Conservation (phyloP, 768 basidiomycete species). For the Lactarius akahatsu region DNA sequence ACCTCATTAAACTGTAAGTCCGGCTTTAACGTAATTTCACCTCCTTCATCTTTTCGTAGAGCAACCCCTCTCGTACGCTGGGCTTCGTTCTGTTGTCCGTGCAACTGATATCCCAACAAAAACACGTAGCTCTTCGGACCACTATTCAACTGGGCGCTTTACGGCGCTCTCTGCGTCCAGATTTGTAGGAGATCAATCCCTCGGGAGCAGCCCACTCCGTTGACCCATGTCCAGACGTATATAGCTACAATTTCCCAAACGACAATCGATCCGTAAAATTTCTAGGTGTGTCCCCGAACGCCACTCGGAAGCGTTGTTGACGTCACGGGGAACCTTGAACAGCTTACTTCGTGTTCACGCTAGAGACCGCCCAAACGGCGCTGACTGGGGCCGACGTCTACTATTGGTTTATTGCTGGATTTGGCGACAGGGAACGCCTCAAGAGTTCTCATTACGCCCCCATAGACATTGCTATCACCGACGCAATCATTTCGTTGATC, state of each 20-base stretch:
- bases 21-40: not conserved
- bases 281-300: not conserved
- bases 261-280: not conserved
- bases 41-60: not conserved
- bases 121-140: slow-evolving; percentile 1
- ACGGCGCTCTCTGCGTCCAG: not conserved
- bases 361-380: not conserved
- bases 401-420: slow-evolving; percentile 34
- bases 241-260: not conserved
- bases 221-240: not conserved
- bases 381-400: slow-evolving; percentile 30
- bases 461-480: slow-evolving; percentile 31
- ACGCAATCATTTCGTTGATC: slow-evolving; percentile 32
- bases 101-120: slow-evolving; percentile 4
- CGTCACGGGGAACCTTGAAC: slow-evolving; percentile 27
- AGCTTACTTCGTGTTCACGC: not conserved
- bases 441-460: slow-evolving; percentile 20
- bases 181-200: slow-evolving; percentile 28
- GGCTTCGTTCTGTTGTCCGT: not conserved
- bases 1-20: not conserved
- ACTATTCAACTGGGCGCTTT: not conserved
- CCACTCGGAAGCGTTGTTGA: slow-evolving; percentile 20
- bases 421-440: slow-evolving; percentile 33
- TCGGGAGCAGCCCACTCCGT: too few species aligned
- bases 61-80: not conserved